Conservation (phyloP, 257 asterid genomes). For the Scutellaria barbata region DNA sequence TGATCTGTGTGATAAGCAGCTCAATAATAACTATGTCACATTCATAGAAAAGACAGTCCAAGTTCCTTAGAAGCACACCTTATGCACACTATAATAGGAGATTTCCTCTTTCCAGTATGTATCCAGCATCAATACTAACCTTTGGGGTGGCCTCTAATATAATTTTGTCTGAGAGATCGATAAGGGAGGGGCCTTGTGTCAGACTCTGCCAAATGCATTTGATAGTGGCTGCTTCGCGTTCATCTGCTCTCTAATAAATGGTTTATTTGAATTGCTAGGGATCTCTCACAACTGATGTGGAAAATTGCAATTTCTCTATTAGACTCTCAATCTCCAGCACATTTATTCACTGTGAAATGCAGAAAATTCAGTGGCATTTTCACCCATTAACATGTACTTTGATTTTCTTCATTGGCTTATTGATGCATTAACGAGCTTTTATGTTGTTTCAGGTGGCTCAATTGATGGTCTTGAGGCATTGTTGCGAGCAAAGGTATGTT, state of each 20-base stretch:
- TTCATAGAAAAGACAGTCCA: neutral
- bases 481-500: conserved; percentile 85
- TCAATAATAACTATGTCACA: neutral
- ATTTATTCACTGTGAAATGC: conserved; percentile 20
- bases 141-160: neutral
- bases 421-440: conserved; percentile 30
- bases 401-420: conserved; percentile 25
- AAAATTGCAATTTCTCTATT: neutral
- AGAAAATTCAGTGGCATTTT: conserved; percentile 4
- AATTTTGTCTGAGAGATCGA: neutral
- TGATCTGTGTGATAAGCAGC: neutral
- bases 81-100: neutral
- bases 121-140: neutral
- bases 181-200: neutral
- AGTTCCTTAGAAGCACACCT: neutral
- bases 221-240: neutral
- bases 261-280: conserved; percentile 10
- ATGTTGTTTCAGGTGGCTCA: conserved; percentile 73
- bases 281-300: conserved; percentile 1
- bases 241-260: neutral
- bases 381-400: conserved; percentile 19
- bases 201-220: neutral
- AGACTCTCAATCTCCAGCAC: conserved; percentile 7
- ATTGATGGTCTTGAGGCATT: conserved; percentile 83
- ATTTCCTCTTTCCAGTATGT: conserved; percentile 2